Evolutionary conservation across 2,329 filamentous ascomycete species (phyloP), one percentile per base, ranked within the genome.

Genomic region (Fusarium tjaetaba): DNA sequence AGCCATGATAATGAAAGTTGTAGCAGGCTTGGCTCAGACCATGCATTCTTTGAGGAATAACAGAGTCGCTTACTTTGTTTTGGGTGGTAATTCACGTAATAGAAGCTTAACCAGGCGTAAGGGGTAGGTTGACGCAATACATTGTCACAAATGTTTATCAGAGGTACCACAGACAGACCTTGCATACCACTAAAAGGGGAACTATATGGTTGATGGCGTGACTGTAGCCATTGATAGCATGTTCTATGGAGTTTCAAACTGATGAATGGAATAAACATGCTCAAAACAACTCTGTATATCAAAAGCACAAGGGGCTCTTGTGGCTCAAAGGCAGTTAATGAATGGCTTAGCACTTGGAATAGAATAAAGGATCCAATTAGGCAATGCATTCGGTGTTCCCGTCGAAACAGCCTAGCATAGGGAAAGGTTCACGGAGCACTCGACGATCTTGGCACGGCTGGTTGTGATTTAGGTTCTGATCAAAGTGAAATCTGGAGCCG

Each of bases 341-440:
- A 36, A 18, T 51, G 15, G 14, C 32, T 14, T 18, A 14, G 34
- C 14, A 22, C 34, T 26, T 13, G 26, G 20, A n/a, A 65, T 46
- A 53, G 24, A 26, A 69, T 38, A 58, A 49, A 59, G 45, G 45
- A 59, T 30, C 6, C 14, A 20, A 38, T 18, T 11, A 20, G 16
- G 16, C 36, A 28, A 22, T 53, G 38, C 26, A 34, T 36, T 52
- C 59, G 59, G 65, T 39, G 55, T 53, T 56, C 30, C 65, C 65
- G 32, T 53, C 53, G 45, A 53, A 58, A 58, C 65, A 68, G 56
- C 49, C 57, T 55, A 16, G 28, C 20, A 28, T 22, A n/a, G 24
- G 55, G 32, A 45, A 64, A 57, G 42, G 42, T 38, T 38, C 41
- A 53, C 30, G 38, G 66, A 65, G 52, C 51, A 65, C 46, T 69